Conservation (phyloP, 345 rosid genomes). For the Rhizophora mangle region DNA sequence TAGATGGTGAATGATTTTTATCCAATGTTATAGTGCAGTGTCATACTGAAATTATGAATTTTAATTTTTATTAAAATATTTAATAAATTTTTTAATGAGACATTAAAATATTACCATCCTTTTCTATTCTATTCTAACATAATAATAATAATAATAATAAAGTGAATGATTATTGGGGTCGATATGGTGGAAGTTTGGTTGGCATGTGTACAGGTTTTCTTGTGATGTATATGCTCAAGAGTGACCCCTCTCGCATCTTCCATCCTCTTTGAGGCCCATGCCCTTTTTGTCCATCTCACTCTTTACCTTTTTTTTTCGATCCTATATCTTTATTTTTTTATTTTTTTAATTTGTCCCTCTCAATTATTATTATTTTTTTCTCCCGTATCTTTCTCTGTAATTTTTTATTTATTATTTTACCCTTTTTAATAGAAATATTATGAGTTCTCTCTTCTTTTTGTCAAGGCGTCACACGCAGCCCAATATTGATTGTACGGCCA, state of each 20-base stretch:
- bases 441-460: conserved; percentile 10
- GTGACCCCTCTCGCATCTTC: conserved; percentile 10
- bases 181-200: conserved; percentile 22
- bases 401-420: too few species aligned
- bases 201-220: conserved; percentile 34
- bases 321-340: background rate
- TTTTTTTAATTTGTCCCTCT: background rate
- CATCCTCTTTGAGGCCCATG: conserved; percentile 14
- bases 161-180: conserved; percentile 3
- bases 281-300: conserved; percentile 34
- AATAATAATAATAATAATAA: background rate
- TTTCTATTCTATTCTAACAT: background rate
- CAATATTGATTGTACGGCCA: conserved; percentile 32
- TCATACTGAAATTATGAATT: too few species aligned
- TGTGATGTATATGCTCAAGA: conserved; percentile 6
- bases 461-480: conserved; percentile 17
- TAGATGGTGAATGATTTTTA: background rate
- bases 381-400: too few species aligned
- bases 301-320: background rate
- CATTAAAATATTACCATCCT: too few species aligned
- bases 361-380: background rate
- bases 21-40: too few species aligned
- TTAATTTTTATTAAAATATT: too few species aligned
- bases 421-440: background rate
- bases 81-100: too few species aligned